A percentile compares a stretch with the other conserved stretches of the same genome.
Evolutionary conservation across 371 early-diverging fungal species (phyloP).

Genomic region (Mortierella sp.): DNA sequence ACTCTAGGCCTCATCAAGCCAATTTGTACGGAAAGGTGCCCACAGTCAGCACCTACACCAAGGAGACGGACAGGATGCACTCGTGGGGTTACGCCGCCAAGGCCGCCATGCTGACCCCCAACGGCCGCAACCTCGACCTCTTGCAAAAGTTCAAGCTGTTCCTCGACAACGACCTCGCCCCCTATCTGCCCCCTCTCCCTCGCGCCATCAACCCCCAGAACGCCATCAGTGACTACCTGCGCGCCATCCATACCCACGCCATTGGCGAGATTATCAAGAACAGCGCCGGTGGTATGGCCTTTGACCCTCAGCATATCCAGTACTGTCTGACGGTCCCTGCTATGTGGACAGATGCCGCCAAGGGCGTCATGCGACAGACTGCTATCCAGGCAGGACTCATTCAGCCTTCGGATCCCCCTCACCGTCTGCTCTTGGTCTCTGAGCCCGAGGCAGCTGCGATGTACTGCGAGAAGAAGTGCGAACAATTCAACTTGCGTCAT

Average conservation of each 20-base stretch:
- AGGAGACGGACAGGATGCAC: conserved; percentile 59
- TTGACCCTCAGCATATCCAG: conserved; percentile 44
- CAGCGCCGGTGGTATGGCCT: conserved; percentile 30
- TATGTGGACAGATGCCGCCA: conserved; percentile 74
- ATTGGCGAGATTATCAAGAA: conserved; percentile 63
- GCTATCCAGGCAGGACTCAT: conserved; percentile 67
- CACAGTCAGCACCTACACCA: conserved; percentile 36
- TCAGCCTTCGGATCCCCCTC: conserved; percentile 60
- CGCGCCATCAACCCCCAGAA: conserved; percentile 63
- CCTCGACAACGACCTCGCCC: conserved; percentile 67
- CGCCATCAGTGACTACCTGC: conserved; percentile 69
- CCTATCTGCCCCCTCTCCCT: conserved; percentile 65
- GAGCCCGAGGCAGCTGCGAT: conserved; percentile 75
- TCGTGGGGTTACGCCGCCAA: conserved; percentile 75
- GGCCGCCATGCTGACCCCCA: conserved; percentile 66
- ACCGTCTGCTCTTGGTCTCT: conserved; percentile 66
- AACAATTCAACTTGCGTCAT: conserved; percentile 62
- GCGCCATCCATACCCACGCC: conserved; percentile 65
- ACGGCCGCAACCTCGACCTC: conserved; percentile 62
- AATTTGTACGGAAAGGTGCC: conserved; percentile 72
- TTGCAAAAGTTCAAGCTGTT: conserved; percentile 74
- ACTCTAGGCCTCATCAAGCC: conserved; percentile 69
- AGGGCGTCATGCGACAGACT: conserved; percentile 69
- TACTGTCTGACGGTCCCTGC: conserved; percentile 75
- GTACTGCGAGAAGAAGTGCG: conserved; percentile 69